phyloP scores from a whole-genome alignment of 2,329 filamentous ascomycete genomes.

The Epichloe elymi region DNA sequence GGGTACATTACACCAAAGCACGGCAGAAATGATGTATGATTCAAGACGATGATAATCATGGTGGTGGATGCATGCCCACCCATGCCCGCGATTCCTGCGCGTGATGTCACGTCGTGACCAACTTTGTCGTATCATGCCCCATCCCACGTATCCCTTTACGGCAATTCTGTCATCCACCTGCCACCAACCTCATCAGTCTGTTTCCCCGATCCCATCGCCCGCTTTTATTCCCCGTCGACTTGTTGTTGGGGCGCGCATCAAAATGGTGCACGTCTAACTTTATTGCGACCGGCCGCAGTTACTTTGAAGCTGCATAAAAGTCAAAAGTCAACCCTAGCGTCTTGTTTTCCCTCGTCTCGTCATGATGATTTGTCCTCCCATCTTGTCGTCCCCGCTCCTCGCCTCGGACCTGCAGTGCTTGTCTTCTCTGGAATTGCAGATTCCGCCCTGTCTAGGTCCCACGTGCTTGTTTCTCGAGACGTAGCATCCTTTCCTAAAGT shows the following conservation, averaged over 20 bases:
- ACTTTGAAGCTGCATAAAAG: background rate
- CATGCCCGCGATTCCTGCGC: background rate
- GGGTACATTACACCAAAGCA: background rate
- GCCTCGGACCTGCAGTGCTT: background rate
- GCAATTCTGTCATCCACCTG: too few relatives aligned
- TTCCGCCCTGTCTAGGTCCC: background rate
- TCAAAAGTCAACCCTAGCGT: background rate
- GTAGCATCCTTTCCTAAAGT: background rate
- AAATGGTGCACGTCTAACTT: background rate
- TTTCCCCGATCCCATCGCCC: too few relatives aligned
- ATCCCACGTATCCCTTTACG: background rate
- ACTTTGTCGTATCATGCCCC: background rate
- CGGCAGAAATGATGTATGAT: background rate
- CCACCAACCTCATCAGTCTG: too few relatives aligned
- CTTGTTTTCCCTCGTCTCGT: background rate
- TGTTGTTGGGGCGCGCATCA: too few relatives aligned
- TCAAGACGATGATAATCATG: background rate
- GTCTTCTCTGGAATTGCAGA: background rate
- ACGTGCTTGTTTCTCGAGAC: background rate
- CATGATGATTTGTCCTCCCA: background rate
- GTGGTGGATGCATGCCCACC: background rate
- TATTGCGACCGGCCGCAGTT: background rate
- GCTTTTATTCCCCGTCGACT: too few relatives aligned
- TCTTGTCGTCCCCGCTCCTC: background rate
- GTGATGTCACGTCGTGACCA: too few relatives aligned